Base-by-base conservation (phyloP, 2,329 filamentous ascomycete species). In the Pestalotiopsis fici region DNA sequence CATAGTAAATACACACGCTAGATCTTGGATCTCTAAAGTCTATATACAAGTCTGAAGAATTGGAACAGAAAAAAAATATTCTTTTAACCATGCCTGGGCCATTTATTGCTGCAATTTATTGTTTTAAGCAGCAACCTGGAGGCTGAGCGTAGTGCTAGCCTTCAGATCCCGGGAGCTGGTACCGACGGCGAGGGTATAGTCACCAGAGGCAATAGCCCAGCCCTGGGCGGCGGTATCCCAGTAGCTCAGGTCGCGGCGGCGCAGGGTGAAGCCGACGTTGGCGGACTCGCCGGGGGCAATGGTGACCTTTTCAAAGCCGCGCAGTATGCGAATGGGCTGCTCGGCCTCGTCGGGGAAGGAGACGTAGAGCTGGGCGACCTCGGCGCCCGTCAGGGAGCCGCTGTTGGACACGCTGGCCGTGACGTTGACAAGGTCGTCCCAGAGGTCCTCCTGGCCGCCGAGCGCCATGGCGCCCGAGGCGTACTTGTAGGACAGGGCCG, bases 281-380 rank as follows among this genome's bases (percentile, higher is more conserved):
- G 80, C 77, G 2, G 77, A 83, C 65, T 84, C 82, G 1, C 84
- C 86, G 0, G 83, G 74, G 4, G 78, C 78, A 21, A 92, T 74
- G 18, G 75, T 75, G 7, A 89, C 79, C 78, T 91, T 91, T 68
- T 84, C 83, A 71, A 91, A 92, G 5, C 90, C 88, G 21, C 90
- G 82, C 7, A 92, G 81, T 74, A 90, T 87, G 68, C 79, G 78
- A 59, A 84, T 83, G 3, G 80, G 77, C 56, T 61, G 50, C 18
- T 18, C 23, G 25, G 67, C 67, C n/a, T 28, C 63, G 5, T 69
- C 89, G 2, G 91, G 86, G 72, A 82, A 70, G 59, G 80, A 84
- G 65, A 91, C 69, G 77, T 92, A 87, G 43, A 88, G 75, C 78
- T 90, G 88, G 0, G 84, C 79, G 0, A 90, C 84, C 66, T 88